A percentile compares a stretch with the other conserved stretches of the same genome.
Evolutionary conservation across 2,329 filamentous ascomycete species (phyloP).

Genomic region (Colletotrichum australisinense): DNA sequence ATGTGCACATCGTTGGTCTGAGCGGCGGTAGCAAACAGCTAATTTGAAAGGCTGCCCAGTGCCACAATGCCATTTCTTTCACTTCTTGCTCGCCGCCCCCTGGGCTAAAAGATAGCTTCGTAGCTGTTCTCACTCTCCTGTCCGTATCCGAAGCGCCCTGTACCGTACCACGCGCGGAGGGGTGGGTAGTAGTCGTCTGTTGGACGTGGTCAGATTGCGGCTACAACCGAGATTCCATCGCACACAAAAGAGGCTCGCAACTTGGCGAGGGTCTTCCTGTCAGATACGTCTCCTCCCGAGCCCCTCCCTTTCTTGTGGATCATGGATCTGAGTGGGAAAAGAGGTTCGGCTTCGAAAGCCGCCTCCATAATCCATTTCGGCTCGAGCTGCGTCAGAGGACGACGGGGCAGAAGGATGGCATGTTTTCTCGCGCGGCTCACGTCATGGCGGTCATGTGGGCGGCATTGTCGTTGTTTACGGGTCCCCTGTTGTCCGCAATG

Average conservation of each 20-base stretch:
- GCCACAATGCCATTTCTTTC: background rate
- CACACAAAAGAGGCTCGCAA: constrained; percentile 1
- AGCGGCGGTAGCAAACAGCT: background rate
- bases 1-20: constrained; percentile 4
- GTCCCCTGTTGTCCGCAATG: background rate
- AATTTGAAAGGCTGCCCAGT: background rate
- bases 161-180: background rate
- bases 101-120: background rate
- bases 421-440: constrained; percentile 33
- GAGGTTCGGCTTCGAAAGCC: background rate
- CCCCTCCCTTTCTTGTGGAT: background rate
- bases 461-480: constrained; percentile 12
- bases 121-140: background rate
- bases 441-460: constrained; percentile 17
- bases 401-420: constrained; percentile 7
- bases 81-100: background rate
- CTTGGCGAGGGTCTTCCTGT: background rate
- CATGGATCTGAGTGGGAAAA: background rate
- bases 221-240: constrained; percentile 3
- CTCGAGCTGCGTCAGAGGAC: constrained; percentile 5
- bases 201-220: constrained; percentile 1
- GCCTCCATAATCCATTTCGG: background rate
- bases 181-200: background rate
- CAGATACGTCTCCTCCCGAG: background rate
- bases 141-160: background rate